Conservation (phyloP, 257 asterid species). For the Ajuga chamaepitys region DNA sequence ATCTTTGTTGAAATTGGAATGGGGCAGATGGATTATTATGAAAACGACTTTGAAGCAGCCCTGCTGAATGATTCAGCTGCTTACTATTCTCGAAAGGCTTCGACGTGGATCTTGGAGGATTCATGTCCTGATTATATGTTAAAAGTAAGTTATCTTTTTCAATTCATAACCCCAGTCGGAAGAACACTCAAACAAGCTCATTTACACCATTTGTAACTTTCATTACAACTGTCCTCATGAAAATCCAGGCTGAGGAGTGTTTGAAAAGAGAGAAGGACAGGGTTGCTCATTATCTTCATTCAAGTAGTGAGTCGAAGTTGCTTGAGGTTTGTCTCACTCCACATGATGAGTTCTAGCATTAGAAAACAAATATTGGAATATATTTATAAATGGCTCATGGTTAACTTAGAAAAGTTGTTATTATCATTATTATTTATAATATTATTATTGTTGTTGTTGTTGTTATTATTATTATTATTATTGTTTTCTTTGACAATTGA, state of each 20-base stretch:
- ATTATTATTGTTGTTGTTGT: background rate
- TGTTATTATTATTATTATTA: background rate
- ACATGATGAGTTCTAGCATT: constrained; percentile 6
- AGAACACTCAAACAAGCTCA: background rate
- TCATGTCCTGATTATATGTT: constrained; percentile 61
- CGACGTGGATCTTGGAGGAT: constrained; percentile 54
- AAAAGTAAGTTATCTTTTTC: constrained; percentile 21
- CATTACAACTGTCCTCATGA: background rate
- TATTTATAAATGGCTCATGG: background rate
- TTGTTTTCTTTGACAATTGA: too few species aligned
- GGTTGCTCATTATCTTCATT: constrained; percentile 51
- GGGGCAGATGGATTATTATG: constrained; percentile 54
- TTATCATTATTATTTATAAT: background rate
- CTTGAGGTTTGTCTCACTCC: constrained; percentile 47
- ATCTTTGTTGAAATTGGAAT: constrained; percentile 64
- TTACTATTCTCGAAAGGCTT: constrained; percentile 63
- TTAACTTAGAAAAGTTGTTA: background rate
- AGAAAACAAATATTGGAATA: background rate
- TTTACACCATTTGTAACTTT: too few species aligned
- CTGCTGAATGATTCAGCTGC: constrained; percentile 45
- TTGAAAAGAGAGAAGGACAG: constrained; percentile 49
- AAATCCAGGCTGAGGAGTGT: constrained; percentile 53
- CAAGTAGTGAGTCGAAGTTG: constrained; percentile 46
- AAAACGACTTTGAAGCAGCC: constrained; percentile 49
- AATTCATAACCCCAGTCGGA: background rate